Conservation (phyloP, 352 stramenopile species). For the Pythium insidiosum region DNA sequence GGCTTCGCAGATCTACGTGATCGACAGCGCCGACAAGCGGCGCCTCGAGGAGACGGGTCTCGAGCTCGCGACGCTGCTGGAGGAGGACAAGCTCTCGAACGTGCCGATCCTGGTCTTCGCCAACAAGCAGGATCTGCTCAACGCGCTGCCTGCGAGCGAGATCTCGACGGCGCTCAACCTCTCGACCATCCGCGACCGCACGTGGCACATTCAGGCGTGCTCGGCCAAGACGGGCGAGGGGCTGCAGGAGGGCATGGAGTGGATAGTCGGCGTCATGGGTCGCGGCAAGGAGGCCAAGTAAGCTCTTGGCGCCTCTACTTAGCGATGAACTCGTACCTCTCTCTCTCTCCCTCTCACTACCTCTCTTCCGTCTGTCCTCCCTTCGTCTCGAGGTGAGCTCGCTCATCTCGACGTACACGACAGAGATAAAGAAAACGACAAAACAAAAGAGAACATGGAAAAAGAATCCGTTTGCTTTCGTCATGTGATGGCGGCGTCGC, state of each 20-base stretch:
- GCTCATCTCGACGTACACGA: too few relatives aligned
- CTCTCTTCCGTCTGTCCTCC: too few relatives aligned
- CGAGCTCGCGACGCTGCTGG: slow-evolving; percentile 90
- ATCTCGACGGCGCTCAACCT: slow-evolving; percentile 90
- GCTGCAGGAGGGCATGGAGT: slow-evolving; percentile 84
- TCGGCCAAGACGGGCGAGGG: slow-evolving; percentile 88
- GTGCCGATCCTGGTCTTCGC: slow-evolving; percentile 93
- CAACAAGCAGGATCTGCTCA: slow-evolving; percentile 96
- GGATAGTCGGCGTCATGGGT: slow-evolving; percentile 78
- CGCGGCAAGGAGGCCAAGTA: slow-evolving; percentile 69
- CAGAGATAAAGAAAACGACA: too few relatives aligned
- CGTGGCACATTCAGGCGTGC: slow-evolving; percentile 88
- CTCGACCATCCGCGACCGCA: slow-evolving; percentile 80
- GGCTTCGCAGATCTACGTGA: slow-evolving; percentile 86
- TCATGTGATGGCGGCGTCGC: not conserved
- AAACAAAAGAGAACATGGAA: too few relatives aligned
- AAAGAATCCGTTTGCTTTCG: too few relatives aligned
- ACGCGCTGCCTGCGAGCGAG: slow-evolving; percentile 81
- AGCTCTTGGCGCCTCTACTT: too few relatives aligned
- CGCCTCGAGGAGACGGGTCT: slow-evolving; percentile 91
- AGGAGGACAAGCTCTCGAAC: slow-evolving; percentile 91
- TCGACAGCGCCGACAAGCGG: slow-evolving; percentile 89
- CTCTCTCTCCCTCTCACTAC: too few relatives aligned
- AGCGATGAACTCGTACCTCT: too few relatives aligned
- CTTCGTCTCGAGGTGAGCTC: too few relatives aligned